Conservation (phyloP, 768 basidiomycete species). For the Psilocybe cubensis region DNA sequence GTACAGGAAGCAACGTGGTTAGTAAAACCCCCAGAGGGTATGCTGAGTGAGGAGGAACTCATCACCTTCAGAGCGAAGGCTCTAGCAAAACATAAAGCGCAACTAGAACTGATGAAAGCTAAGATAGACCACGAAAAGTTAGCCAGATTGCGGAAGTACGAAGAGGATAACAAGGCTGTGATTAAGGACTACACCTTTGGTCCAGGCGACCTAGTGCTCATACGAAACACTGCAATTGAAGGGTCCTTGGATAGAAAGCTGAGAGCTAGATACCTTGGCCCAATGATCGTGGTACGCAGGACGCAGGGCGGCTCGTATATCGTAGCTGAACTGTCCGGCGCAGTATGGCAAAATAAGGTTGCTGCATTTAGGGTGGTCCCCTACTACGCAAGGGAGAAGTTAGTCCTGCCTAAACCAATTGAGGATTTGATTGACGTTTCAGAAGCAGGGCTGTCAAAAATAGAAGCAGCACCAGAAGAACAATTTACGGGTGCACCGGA, state of each 20-base stretch:
- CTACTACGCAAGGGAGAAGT: neutral
- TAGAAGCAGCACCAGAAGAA: neutral
- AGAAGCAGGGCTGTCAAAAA: neutral
- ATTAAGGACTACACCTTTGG: conserved; percentile 26
- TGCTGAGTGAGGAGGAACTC: conserved; percentile 17
- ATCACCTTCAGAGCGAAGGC: conserved; percentile 19
- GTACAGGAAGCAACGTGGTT: conserved; percentile 27
- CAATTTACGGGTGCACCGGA: no score
- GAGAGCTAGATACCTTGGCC: conserved; percentile 35
- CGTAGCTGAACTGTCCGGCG: conserved; percentile 27
- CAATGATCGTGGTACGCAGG: conserved; percentile 30
- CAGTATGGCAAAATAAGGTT: conserved; percentile 14
- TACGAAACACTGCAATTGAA: conserved; percentile 10
- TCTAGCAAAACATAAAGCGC: conserved; percentile 18
- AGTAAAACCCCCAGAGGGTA: conserved; percentile 15
- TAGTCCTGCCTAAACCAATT: neutral
- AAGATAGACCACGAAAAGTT: conserved; percentile 5
- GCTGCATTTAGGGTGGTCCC: neutral
- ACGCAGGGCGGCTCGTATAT: conserved; percentile 28
- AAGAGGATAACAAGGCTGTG: neutral
- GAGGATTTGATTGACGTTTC: neutral
- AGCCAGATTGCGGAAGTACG: neutral
- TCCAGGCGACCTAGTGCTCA: conserved; percentile 34
- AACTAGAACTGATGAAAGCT: conserved; percentile 17
- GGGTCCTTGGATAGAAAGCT: conserved; percentile 25